Conservation (phyloP, 345 rosid species). For the Trapa incisa region DNA sequence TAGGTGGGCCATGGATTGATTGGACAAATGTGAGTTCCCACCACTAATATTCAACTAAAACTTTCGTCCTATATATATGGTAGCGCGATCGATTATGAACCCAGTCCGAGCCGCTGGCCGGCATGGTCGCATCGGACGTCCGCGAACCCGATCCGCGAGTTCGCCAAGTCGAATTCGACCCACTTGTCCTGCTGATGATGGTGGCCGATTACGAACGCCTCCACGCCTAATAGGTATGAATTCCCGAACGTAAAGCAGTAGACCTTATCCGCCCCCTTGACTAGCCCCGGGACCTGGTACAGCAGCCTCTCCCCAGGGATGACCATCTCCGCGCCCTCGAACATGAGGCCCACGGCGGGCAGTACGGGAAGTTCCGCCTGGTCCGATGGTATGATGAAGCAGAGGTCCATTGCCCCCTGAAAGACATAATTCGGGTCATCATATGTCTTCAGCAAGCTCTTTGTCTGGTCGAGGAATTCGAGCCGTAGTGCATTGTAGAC, state of each 20-base stretch:
- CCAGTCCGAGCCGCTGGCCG: slow-evolving; percentile 21
- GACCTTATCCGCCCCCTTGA: slow-evolving; percentile 51
- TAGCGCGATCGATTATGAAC: not conserved
- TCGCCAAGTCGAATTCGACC: slow-evolving; percentile 81
- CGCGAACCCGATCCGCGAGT: slow-evolving; percentile 70
- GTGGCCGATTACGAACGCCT: slow-evolving; percentile 81
- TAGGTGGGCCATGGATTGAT: slow-evolving; percentile 1
- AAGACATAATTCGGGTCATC: slow-evolving; percentile 61
- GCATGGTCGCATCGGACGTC: slow-evolving; percentile 62
- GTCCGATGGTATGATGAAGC: slow-evolving; percentile 40
- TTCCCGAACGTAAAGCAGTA: slow-evolving; percentile 80
- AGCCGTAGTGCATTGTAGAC: slow-evolving; percentile 47
- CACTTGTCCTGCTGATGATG: slow-evolving; percentile 87
- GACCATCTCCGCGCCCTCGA: slow-evolving; percentile 64
- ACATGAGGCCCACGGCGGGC: slow-evolving; percentile 57
- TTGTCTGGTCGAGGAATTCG: slow-evolving; percentile 55
- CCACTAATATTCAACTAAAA: not conserved
- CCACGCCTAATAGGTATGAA: slow-evolving; percentile 73
- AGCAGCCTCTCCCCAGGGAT: slow-evolving; percentile 43
- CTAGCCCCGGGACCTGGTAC: slow-evolving; percentile 54
- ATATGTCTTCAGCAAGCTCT: slow-evolving; percentile 29
- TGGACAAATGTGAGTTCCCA: not conserved
- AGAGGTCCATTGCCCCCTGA: slow-evolving; percentile 87
- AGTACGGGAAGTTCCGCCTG: slow-evolving; percentile 18
- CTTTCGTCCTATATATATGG: not conserved